Evolutionary conservation across 140 eudicot species (phyloP), one percentile per base, ranked within the genome.

Genomic region (Anethum foeniculum): DNA sequence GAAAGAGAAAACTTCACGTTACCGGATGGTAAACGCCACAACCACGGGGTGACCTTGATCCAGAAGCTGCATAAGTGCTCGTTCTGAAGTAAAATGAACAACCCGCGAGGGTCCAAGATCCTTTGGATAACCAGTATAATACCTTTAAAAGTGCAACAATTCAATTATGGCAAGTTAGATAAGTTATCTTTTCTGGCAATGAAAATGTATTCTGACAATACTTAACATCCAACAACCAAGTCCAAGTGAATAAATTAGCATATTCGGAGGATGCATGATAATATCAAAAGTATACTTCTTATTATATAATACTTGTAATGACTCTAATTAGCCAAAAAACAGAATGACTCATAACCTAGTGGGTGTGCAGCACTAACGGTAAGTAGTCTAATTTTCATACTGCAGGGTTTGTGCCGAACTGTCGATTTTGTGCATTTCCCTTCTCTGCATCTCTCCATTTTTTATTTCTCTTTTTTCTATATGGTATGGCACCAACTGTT

Each of bases 71-170:
- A 95, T 90, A 85, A 95, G 93, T 72, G 91, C 97, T 77, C 97
- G 92, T 84, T 95, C 99, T 23, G 97, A 95, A 71, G 97, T 85
- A 78, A 95, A 95, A 88, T 92, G 97, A 39, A 92, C 85, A 74
- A 92, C 89, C 80, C 92, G 87, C 47, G 99, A 92, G 36, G 91
- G 93, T 79, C 97, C 99, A 77, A 90, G 92, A 87, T 92, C 97
- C 89, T 91, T 92, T 34, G 99, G 99, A 83, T 89, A 89, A 41
- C 97, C 99, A 74, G 97, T 95, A 80, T 92, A 95, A 85, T 95
- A 92, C 92, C 97, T 94, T 74, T 69, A 80, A 47, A 69, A 36
- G 71, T 41, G 47, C 76, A 82, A 78, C 46, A 83, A 82, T 44
- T 38, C 47, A 75, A 82, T 25, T 5, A 82, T 75, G 82, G 79